Evolutionary conservation across 2,329 filamentous ascomycete species (phyloP), one percentile per base, ranked within the genome.

Genomic region (Trichoderma sp.): DNA sequence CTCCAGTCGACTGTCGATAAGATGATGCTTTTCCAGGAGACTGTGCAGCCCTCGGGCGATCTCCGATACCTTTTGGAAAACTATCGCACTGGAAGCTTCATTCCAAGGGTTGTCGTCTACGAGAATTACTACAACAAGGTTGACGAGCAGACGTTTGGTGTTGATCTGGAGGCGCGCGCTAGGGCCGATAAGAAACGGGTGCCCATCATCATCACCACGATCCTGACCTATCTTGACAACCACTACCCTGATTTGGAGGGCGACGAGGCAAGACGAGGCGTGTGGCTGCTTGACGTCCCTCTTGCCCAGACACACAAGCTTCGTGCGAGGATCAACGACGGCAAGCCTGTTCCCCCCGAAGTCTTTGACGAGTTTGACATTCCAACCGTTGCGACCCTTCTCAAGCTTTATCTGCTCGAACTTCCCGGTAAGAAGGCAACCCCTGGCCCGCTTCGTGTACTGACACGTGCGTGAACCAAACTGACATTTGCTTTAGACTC

Each of bases 81-180:
- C 77, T 99, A 99, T 80, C 90, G 94, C 70, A 99, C 95, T 7
- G 95, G 95, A 70, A 92, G 90, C 72, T 99, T 97, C 77, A 88
- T 93, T 61, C 95, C 95, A 9, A 94, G 88, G 74, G 94, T 98
- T 32, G 89, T 93, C 56, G 91, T 93, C 4, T 99, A 99, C 79
- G 95, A 99, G 81, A 99, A 98, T 79, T 99, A 99, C 81, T 99
- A 99, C 83, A 97, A 97, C 80, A 93, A 92, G 72, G 93, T 97
- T 27, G 95, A 97, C 78, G 94, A 97, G 76, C 94, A 98, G 84
- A 97, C 93, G 0, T 99, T 98, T 77, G 95, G 96, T 72, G 93
- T 99, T 66, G 96, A 99, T 76, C 87, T 99, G n/a, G 95, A 99
- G 80, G 93, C 94, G 42, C 87, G 95, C 72, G 95, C 95, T 54